These are phyloP conservation scores for Zymoseptoria pseudotritici DNA, from an alignment of 2,329 filamentous ascomycete species.

Conservation along the genomic window DNA sequence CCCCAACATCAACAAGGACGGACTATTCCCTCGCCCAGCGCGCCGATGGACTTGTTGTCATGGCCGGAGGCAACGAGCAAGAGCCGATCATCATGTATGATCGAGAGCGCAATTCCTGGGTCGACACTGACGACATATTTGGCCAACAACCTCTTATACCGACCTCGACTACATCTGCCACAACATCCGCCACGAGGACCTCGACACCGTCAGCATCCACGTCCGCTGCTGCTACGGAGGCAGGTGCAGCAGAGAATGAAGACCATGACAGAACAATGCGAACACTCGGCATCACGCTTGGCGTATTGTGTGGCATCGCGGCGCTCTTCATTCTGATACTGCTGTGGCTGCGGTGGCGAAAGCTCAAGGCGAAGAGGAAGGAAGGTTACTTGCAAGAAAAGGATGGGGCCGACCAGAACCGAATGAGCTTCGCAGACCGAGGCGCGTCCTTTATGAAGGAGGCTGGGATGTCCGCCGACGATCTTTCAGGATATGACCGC, in stretches of 20 bases:
- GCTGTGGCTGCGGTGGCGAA: constrained; percentile 56
- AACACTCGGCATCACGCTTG: constrained; percentile 74
- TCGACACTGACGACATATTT: constrained; percentile 61
- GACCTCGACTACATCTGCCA: constrained; percentile 24
- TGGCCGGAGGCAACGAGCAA: constrained; percentile 65
- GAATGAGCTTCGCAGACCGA: constrained; percentile 45
- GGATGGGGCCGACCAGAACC: constrained; percentile 17
- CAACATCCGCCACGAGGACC: constrained; percentile 31
- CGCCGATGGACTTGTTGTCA: constrained; percentile 59
- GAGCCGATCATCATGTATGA: constrained; percentile 72
- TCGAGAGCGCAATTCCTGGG: constrained; percentile 66
- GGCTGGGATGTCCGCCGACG: constrained; percentile 37
- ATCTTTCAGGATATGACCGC: constrained; percentile 17
- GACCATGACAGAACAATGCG: constrained; percentile 41
- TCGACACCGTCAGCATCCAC: constrained; percentile 29
- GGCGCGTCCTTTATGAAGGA: constrained; percentile 48
- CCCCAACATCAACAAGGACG: constrained; percentile 57
- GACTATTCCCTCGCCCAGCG: constrained; percentile 66
- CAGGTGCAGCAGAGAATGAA: constrained; percentile 27
- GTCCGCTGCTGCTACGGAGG: constrained; percentile 28
- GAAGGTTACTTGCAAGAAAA: constrained; percentile 37
- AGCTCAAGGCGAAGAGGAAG: constrained; percentile 50
- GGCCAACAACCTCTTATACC: constrained; percentile 30
- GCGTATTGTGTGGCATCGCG: constrained; percentile 68
- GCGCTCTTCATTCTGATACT: constrained; percentile 65